Base-by-base conservation (phyloP, 345 rosid genomes). In the Citrus hindsii region DNA sequence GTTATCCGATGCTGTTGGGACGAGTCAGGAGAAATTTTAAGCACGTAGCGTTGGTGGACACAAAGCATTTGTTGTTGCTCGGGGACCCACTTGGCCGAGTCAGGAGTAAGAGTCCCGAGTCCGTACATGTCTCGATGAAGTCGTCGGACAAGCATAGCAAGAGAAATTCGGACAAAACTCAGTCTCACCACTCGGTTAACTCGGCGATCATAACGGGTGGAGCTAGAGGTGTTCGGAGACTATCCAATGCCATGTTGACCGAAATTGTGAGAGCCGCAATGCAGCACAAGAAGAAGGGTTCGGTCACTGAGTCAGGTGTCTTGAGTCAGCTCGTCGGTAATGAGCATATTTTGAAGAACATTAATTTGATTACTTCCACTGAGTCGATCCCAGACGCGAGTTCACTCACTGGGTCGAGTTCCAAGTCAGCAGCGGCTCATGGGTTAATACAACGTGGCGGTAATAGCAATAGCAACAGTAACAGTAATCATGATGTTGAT, bases 1-100 rank as follows among this genome's bases (percentile, higher is more conserved):
- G 95, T 82, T 95, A 92, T 53, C 92, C 97, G 27, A 92, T 96
- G 97, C 82, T 96, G 2, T 87, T 96, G 0, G 99, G 98, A 2
- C 96, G 97, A 37, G 80, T 96, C 59, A 78, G 95, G 71, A 89
- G 93, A 46, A 91, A 81, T 79, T 96, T 91, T 76, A 96, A 90
- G 84, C 99, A 92, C 74, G 70, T 92, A 27, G 81, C 90, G 85
- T 85, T 96, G 7, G 79, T 86, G 0, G 97, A 96, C 76, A 87
- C 86, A 0, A 92, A 87, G 48, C 87, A 76, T 64, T 30, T 85
- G 76, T 9, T 87, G n/a, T 8, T 96, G 12, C 82, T 88, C 77
- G 85, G 90, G 10, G 98, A 96, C 82, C 98, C 98, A 66, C 92
- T 94, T 18, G 81, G 83, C 83, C 88, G 90, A 67, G 84, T 90